These are phyloP conservation scores for Boletus subcaerulescens DNA, from an alignment of 768 basidiomycete species.

Conservation along the genomic window DNA sequence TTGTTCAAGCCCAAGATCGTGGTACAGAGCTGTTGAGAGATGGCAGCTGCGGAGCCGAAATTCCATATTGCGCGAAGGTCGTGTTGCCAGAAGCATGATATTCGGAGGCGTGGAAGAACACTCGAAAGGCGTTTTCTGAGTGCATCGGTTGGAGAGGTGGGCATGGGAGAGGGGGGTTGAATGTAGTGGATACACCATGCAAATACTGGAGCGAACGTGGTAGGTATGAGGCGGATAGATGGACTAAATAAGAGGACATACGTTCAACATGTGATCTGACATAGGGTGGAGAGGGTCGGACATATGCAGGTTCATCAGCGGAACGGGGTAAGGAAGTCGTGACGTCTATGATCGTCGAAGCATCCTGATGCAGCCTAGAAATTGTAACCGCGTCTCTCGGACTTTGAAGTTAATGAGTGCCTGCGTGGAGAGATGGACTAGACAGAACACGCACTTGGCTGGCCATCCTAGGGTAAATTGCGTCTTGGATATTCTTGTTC, in stretches of 20 bases:
- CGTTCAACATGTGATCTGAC: constrained; percentile 83
- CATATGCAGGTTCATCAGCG: constrained; percentile 83
- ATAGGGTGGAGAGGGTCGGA: constrained; percentile 88
- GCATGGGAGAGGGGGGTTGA: constrained; percentile 35
- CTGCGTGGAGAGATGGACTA: background rate
- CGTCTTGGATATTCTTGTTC: constrained; percentile 84
- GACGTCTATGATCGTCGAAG: constrained; percentile 82
- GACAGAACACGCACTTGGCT: constrained; percentile 73
- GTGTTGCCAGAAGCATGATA: constrained; percentile 95
- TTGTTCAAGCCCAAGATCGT: constrained; percentile 82
- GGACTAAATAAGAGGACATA: constrained; percentile 35
- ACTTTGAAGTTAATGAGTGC: constrained; percentile 45
- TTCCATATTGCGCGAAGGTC: constrained; percentile 88
- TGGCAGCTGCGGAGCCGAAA: constrained; percentile 58
- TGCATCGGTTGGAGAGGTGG: constrained; percentile 35
- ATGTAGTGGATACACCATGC: constrained; percentile 91
- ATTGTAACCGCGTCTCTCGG: constrained; percentile 95
- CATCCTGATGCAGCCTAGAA: constrained; percentile 77
- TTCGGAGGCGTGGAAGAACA: constrained; percentile 49
- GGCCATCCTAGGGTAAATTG: constrained; percentile 96
- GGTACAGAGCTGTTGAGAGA: constrained; percentile 81
- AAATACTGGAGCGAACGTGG: constrained; percentile 51
- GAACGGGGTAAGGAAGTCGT: constrained; percentile 94
- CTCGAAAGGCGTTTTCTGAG: constrained; percentile 29
- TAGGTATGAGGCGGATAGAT: constrained; percentile 2